Evolutionary conservation across 495 filamentous ascomycete genomes (phyloP), one percentile per base, ranked within the genome.

Genomic region (Penicillium chermesinum): DNA sequence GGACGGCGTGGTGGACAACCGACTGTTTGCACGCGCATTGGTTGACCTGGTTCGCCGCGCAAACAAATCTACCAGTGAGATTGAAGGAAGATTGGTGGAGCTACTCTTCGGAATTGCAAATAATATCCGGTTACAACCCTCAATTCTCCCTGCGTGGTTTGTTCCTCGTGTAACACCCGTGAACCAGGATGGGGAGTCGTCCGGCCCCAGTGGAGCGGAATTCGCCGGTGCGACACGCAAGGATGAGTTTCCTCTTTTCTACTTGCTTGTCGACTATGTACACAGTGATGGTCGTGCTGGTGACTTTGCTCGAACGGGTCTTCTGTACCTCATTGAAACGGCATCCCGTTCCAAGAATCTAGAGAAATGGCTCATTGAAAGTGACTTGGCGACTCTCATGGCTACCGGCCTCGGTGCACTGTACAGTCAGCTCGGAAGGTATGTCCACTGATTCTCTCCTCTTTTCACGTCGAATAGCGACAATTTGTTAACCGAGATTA

Each of bases 281-380:
- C 90, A 99, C 59, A 85, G 91, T 49, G 90, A 95, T 47, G 90
- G 91, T 38, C 82, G 87, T 25, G 83, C 91, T 15, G 93, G 93
- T 17, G 93, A 99, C 64, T 99, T 99, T 71, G 91, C 94, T n/a
- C 77, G 93, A 41, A 99, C 91, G 0, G 93, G 93, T 0, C 66
- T 99, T 41, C 77, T 99, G 7, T 97, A 99, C 62, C 84, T 99
- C 48, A 94, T 97, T 53, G 93, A 97, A 66, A 86, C 88, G 2
- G 89, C 91, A 1, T 91, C 88, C 1, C 83, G 81, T 44, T 94
- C 89, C 0, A 76, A 82, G 25, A 75, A 80, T 34, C 64, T 99
- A 40, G 94, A 97, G 67, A 85, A 87, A 57, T 99, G 93, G 93
- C 83, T 99, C 39, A 88, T 97, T 38, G 89, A 95, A 59, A 96